These are phyloP conservation scores for Lentinula raphanica DNA, from an alignment of 768 basidiomycete genomes.

Conservation along the genomic window DNA sequence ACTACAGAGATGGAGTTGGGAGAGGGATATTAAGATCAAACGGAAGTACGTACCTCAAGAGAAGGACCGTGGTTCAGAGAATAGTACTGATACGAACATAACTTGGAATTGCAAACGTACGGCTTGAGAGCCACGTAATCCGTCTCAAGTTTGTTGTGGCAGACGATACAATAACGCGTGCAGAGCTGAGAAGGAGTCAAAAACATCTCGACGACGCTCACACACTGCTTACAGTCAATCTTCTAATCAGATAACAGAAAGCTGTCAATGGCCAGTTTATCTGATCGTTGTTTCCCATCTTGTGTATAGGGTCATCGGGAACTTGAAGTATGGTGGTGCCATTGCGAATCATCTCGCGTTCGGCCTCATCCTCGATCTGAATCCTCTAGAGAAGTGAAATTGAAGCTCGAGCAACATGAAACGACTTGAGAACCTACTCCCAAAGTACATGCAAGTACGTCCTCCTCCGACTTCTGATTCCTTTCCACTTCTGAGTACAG, in stretches of 20 bases:
- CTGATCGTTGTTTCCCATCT: conserved; percentile 23
- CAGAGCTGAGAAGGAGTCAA: conserved; percentile 40
- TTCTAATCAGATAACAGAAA: conserved; percentile 62
- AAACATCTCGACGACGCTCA: neutral
- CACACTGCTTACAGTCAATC: conserved; percentile 44
- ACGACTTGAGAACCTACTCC: conserved; percentile 22
- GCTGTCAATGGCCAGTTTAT: conserved; percentile 61
- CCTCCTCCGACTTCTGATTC: conserved; percentile 34
- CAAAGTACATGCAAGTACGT: conserved; percentile 28
- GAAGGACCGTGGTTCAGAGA: conserved; percentile 59
- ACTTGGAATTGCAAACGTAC: conserved; percentile 60
- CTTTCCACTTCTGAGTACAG: conserved; percentile 42
- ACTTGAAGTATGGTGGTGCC: conserved; percentile 33
- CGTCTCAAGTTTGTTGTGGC: conserved; percentile 51
- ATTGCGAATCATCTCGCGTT: conserved; percentile 30
- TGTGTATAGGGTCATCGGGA: conserved; percentile 50
- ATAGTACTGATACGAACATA: conserved; percentile 71
- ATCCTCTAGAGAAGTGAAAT: conserved; percentile 28
- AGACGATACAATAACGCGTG: conserved; percentile 69
- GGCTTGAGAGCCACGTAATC: conserved; percentile 63
- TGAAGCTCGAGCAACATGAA: neutral
- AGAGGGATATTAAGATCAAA: neutral
- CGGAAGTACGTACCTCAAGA: conserved; percentile 44
- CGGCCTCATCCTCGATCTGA: conserved; percentile 38
- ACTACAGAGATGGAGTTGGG: conserved; percentile 30